phyloP scores from a whole-genome alignment of 805 yeast species.

The Suhomyces sp. region DNA sequence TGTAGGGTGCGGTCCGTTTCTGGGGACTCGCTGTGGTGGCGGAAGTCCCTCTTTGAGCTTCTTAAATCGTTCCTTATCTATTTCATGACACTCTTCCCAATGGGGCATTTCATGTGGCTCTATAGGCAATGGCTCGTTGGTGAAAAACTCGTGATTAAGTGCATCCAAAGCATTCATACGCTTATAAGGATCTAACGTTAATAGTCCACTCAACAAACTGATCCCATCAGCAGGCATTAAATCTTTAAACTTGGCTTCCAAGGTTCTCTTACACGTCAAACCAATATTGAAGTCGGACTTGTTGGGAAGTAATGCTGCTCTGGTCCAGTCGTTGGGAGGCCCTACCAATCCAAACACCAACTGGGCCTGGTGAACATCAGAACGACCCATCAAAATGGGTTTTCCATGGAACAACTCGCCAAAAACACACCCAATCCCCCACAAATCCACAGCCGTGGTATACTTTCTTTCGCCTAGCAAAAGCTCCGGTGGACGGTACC shows the following conservation, averaged over 20 bases:
- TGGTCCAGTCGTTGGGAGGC: slow-evolving; percentile 69
- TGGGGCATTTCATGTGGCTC: slow-evolving; percentile 52
- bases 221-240: slow-evolving; percentile 47
- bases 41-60: slow-evolving; percentile 29
- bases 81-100: slow-evolving; percentile 86
- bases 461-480: slow-evolving; percentile 80
- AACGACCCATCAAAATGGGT: slow-evolving; percentile 81
- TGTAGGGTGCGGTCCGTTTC: not conserved
- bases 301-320: slow-evolving; percentile 55
- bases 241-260: slow-evolving; percentile 48
- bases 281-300: slow-evolving; percentile 44
- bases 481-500: slow-evolving; percentile 97
- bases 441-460: slow-evolving; percentile 93
- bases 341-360: slow-evolving; percentile 80
- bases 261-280: slow-evolving; percentile 44
- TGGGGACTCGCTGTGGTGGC: not conserved
- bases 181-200: slow-evolving; percentile 66
- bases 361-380: slow-evolving; percentile 86
- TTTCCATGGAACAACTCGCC: slow-evolving; percentile 81
- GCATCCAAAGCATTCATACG: slow-evolving; percentile 83
- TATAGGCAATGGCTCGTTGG: slow-evolving; percentile 62
- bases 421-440: slow-evolving; percentile 97
- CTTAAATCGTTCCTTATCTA: slow-evolving; percentile 64
- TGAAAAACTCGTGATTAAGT: slow-evolving; percentile 65
- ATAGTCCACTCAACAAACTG: slow-evolving; percentile 55